These are phyloP conservation scores for Jacaranda copaia DNA, from an alignment of 257 asterid species.

Conservation along the genomic window DNA sequence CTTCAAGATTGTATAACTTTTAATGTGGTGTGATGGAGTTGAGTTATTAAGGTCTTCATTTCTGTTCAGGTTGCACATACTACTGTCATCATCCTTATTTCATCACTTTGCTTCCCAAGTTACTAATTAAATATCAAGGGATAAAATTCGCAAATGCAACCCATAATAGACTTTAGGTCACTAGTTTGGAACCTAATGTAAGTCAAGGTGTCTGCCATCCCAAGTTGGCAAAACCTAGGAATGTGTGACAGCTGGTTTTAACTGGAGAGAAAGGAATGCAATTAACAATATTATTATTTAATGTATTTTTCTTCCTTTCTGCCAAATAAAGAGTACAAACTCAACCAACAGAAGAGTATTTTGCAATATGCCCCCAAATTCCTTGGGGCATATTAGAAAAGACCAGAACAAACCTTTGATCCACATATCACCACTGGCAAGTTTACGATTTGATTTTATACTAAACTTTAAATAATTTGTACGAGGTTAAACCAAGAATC, in stretches of 20 bases:
- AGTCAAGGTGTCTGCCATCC: background rate
- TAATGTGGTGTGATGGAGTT: background rate
- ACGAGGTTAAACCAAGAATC: background rate
- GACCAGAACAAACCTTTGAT: background rate
- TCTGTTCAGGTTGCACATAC: background rate
- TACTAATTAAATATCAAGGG: background rate
- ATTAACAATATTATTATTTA: background rate
- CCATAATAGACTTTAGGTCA: background rate
- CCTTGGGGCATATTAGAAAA: background rate
- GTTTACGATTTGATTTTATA: background rate
- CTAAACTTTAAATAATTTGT: background rate
- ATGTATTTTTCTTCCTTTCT: background rate
- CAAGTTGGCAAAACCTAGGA: background rate
- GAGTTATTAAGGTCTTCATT: no score
- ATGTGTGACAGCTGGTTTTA: background rate
- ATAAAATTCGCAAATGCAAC: background rate
- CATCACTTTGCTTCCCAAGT: background rate
- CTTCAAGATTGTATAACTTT: background rate
- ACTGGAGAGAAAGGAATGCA: slow-evolving; percentile 6
- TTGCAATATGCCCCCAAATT: background rate
- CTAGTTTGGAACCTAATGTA: background rate
- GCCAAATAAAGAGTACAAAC: background rate
- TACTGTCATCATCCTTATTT: background rate
- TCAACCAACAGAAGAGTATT: background rate
- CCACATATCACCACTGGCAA: background rate